Evolutionary conservation across 179 eudicot genomes (phyloP).

Genomic region (Pouteria campechiana): DNA sequence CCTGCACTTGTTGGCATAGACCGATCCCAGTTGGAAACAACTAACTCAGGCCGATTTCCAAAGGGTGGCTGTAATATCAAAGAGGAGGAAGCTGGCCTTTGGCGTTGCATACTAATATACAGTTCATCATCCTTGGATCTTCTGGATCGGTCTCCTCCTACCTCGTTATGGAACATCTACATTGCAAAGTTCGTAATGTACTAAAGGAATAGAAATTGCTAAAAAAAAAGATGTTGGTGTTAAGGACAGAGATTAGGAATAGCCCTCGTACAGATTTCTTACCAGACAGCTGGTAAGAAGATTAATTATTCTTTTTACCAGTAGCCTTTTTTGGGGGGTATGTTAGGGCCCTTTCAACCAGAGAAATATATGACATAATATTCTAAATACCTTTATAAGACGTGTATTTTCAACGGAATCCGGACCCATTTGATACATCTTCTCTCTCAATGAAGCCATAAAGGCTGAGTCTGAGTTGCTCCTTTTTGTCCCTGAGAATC

Average conservation of each 20-base stretch:
- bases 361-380: too few species aligned
- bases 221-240: too few species aligned
- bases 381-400: slow-evolving; percentile 42
- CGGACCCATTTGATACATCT: slow-evolving; percentile 24
- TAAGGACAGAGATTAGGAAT: too few species aligned
- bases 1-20: slow-evolving; percentile 29
- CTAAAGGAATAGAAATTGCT: too few species aligned
- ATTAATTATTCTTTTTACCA: too few species aligned
- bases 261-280: too few species aligned
- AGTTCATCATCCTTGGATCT: slow-evolving; percentile 30
- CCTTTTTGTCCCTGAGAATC: slow-evolving; percentile 38
- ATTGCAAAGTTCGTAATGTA: too few species aligned
- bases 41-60: slow-evolving; percentile 20
- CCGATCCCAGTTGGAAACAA: slow-evolving; percentile 35
- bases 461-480: slow-evolving; percentile 47
- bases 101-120: slow-evolving; percentile 26
- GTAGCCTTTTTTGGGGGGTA: too few species aligned
- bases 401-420: slow-evolving; percentile 38
- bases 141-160: slow-evolving; percentile 44
- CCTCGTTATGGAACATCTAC: slow-evolving; percentile 42
- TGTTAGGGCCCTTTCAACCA: too few species aligned
- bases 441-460: slow-evolving; percentile 39
- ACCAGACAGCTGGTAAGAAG: too few species aligned
- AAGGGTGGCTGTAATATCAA: slow-evolving; percentile 26
- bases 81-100: slow-evolving; percentile 34